Conservation (phyloP, 495 filamentous ascomycete species). For the Aspergillus baeticus region DNA sequence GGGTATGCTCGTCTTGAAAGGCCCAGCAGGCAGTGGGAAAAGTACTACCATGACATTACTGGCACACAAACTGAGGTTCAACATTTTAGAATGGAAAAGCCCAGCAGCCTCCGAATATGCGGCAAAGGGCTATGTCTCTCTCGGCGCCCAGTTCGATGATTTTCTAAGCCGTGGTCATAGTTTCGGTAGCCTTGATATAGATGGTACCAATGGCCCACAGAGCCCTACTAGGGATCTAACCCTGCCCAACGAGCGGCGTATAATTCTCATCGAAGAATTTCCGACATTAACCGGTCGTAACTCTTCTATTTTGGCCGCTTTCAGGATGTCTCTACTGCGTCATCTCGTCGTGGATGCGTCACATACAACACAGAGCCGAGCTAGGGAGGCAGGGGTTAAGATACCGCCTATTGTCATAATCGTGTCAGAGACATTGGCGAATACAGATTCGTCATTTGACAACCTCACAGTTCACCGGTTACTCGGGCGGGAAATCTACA, state of each 20-base stretch:
- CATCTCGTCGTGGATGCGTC: constrained; percentile 58
- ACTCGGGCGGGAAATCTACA: constrained; percentile 78
- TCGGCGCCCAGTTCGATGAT: constrained; percentile 80
- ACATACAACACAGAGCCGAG: constrained; percentile 43
- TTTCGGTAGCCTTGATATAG: constrained; percentile 72
- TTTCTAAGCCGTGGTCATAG: constrained; percentile 77
- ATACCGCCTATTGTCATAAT: constrained; percentile 82
- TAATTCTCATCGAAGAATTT: constrained; percentile 93
- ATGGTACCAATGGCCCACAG: constrained; percentile 2
- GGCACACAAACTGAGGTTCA: constrained; percentile 65
- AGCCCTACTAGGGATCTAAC: background rate
- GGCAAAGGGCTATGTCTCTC: constrained; percentile 59
- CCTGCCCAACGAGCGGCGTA: constrained; percentile 36
- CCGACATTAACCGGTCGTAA: constrained; percentile 75
- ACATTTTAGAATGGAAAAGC: constrained; percentile 89
- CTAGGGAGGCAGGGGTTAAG: constrained; percentile 13
- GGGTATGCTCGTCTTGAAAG: constrained; percentile 79
- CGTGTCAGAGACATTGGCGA: constrained; percentile 81
- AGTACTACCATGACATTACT: constrained; percentile 80
- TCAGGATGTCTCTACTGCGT: constrained; percentile 70
- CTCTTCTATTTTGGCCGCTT: constrained; percentile 65
- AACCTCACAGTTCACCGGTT: constrained; percentile 88
- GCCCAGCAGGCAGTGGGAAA: constrained; percentile 91
- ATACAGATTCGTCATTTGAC: constrained; percentile 72
- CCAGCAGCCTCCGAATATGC: constrained; percentile 59